Evolutionary conservation across 495 filamentous ascomycete species (phyloP).

Genomic region (Aspergillus leporis): DNA sequence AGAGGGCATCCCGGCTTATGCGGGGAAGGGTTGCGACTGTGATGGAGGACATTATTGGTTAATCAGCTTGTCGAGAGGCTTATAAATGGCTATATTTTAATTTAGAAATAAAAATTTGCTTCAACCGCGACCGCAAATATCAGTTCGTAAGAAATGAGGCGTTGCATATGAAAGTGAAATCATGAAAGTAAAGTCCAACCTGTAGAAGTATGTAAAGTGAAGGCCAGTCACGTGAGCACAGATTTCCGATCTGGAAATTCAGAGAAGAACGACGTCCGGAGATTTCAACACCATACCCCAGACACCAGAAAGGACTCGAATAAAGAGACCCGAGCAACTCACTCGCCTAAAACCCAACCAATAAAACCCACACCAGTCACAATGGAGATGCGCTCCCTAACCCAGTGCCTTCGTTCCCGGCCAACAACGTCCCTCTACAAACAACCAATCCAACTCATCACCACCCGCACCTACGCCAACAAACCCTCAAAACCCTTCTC

Average conservation of each 20-base stretch:
- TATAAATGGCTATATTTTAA: background rate
- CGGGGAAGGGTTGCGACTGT: constrained; percentile 63
- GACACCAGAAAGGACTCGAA: too few relatives aligned
- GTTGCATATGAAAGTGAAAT: background rate
- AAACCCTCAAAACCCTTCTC: constrained; percentile 2
- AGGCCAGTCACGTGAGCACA: background rate
- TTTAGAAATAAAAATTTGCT: background rate
- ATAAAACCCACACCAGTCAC: constrained; percentile 3
- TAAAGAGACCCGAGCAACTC: background rate
- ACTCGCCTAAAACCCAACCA: background rate
- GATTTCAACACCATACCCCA: background rate
- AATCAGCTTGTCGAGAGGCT: background rate
- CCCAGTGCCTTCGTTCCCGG: constrained; percentile 37
- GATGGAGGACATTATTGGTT: constrained; percentile 50
- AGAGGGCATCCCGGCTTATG: constrained; percentile 63
- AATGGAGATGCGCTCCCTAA: constrained; percentile 41
- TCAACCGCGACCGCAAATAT: background rate
- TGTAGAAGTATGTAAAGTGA: background rate
- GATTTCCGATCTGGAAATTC: constrained; percentile 2
- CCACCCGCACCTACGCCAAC: constrained; percentile 25
- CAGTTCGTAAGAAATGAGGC: background rate
- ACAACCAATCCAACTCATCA: constrained; percentile 15
- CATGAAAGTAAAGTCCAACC: background rate
- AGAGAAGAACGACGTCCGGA: background rate
- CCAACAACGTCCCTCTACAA: constrained; percentile 29